Percentiles rank a stretch among this genome's conserved stretches.
Conservation (phyloP, 164 flowering plant genomes). For the Umbellularia californica region DNA sequence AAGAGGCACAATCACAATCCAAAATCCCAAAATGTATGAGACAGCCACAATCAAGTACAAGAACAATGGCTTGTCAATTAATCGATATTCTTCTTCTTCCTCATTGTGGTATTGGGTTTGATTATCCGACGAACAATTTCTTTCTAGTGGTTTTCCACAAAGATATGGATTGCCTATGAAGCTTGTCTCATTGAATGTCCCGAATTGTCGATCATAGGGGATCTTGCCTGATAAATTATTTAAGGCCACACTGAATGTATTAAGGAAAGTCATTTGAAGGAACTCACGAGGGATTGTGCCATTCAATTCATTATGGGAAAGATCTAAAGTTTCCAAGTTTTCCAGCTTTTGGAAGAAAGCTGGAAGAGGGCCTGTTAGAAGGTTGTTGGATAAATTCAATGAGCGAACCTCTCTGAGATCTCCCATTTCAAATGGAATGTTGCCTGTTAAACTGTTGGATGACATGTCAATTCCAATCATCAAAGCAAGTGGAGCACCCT, state of each 20-base stretch:
- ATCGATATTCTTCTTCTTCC: background rate
- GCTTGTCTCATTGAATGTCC: background rate
- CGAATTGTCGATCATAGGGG: background rate
- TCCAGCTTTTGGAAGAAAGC: background rate
- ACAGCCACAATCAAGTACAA: background rate
- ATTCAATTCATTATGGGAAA: slow-evolving; percentile 2
- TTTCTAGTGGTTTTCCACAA: slow-evolving; percentile 1
- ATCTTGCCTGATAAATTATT: slow-evolving; percentile 9
- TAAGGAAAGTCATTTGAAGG: background rate
- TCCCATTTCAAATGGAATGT: slow-evolving; percentile 9
- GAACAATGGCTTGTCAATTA: background rate
- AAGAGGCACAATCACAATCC: background rate
- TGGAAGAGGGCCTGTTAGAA: slow-evolving; percentile 5
- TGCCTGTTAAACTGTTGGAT: slow-evolving; percentile 1
- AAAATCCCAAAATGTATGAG: slow-evolving; percentile 1
- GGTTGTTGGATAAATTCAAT: slow-evolving; percentile 9
- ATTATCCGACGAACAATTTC: slow-evolving; percentile 1
- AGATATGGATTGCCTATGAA: background rate
- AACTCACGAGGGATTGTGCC: slow-evolving; percentile 8
- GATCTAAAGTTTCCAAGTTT: slow-evolving; percentile 8
- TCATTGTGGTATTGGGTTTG: background rate
- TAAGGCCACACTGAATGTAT: slow-evolving; percentile 1
- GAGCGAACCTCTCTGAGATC: background rate
- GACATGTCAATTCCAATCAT: slow-evolving; percentile 13
- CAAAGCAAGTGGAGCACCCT: background rate